These are phyloP conservation scores for Fusarium buharicum DNA, from an alignment of 2,329 filamentous ascomycete genomes.

Conservation along the genomic window DNA sequence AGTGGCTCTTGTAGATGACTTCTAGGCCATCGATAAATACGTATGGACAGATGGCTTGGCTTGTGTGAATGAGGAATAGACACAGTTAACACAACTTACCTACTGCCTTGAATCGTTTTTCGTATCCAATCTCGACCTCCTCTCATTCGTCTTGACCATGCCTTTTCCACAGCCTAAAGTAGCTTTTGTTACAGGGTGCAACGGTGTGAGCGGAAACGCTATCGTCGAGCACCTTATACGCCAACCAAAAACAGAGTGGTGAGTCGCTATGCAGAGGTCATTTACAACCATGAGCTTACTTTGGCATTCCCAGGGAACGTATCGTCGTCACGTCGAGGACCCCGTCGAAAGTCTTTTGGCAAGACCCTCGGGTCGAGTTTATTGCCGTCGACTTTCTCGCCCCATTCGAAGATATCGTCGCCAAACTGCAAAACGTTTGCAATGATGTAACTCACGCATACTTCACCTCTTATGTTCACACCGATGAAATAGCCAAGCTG, in stretches of 20 bases:
- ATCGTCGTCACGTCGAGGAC: slow-evolving; percentile 1
- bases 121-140: too few relatives aligned
- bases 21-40: too few relatives aligned
- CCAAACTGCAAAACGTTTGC: neutral
- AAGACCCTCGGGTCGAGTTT: slow-evolving; percentile 5
- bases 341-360: neutral
- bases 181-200: slow-evolving; percentile 1
- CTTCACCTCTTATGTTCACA: slow-evolving; percentile 3
- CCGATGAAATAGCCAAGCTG: neutral
- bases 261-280: too few relatives aligned
- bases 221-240: slow-evolving; percentile 6
- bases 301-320: neutral
- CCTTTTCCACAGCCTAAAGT: slow-evolving; percentile 8
- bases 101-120: too few relatives aligned
- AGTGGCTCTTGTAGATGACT: too few relatives aligned
- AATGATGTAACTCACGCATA: neutral
- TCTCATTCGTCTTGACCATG: slow-evolving; percentile 2
- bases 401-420: neutral
- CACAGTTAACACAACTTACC: too few relatives aligned
- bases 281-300: too few relatives aligned
- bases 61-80: too few relatives aligned
- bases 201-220: slow-evolving; percentile 8
- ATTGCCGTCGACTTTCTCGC: slow-evolving; percentile 1
- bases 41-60: too few relatives aligned
- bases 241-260: neutral